Conservation (phyloP, 768 basidiomycete genomes). For the Leucocoprinus birnbaumii region DNA sequence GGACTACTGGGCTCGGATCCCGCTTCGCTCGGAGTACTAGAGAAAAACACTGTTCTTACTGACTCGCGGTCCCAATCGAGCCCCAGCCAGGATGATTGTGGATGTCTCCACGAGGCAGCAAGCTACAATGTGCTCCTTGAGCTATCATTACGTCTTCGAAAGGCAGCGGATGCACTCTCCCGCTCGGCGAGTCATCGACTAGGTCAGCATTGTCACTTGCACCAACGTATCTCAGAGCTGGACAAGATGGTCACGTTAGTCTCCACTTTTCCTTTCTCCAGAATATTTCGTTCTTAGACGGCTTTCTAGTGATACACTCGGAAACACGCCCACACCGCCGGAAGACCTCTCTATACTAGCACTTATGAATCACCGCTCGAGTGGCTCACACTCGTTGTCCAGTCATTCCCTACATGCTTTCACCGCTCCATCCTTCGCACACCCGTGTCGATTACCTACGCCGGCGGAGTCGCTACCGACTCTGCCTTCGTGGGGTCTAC, state of each 20-base stretch:
- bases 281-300: not conserved
- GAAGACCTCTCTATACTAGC: conserved; percentile 20
- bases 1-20: conserved; percentile 24
- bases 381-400: not conserved
- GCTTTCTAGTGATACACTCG: conserved; percentile 12
- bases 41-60: conserved; percentile 15
- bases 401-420: not conserved
- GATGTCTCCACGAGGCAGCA: conserved; percentile 51
- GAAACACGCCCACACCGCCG: conserved; percentile 30
- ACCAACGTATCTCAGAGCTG: conserved; percentile 47
- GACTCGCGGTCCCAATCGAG: conserved; percentile 25
- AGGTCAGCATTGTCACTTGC: conserved; percentile 32
- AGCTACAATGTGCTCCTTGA: conserved; percentile 62
- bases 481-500: conserved; percentile 29
- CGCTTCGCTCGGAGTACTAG: conserved; percentile 10
- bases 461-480: conserved; percentile 17
- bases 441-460: conserved; percentile 13
- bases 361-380: not conserved
- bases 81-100: conserved; percentile 53
- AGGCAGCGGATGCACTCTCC: conserved; percentile 51
- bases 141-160: conserved; percentile 60
- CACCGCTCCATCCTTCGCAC: conserved; percentile 15
- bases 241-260: conserved; percentile 11
- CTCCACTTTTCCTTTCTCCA: not conserved
- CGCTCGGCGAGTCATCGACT: conserved; percentile 40